A percentile compares a stretch with the other conserved stretches of the same genome.
These are phyloP conservation scores for Xylona heveae DNA, from an alignment of 495 filamentous ascomycete genomes.

Conservation along the genomic window DNA sequence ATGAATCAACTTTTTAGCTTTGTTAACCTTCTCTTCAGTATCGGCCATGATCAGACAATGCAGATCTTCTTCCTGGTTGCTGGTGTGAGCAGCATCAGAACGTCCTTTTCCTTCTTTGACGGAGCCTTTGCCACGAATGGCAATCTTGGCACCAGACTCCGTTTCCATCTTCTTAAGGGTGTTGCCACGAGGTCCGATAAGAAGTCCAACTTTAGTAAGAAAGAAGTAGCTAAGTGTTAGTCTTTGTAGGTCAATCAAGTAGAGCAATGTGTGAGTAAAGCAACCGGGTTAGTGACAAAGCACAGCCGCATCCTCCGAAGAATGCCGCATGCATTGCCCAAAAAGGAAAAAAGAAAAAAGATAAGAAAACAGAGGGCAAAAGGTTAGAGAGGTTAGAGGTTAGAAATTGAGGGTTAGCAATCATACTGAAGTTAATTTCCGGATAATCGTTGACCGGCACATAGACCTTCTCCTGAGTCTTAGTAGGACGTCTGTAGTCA, in stretches of 20 bases:
- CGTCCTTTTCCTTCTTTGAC: slow-evolving; percentile 99
- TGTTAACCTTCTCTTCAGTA: slow-evolving; percentile 95
- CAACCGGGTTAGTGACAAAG: slow-evolving; percentile 34
- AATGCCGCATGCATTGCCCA: slow-evolving; percentile 20
- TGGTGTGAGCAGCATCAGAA: slow-evolving; percentile 94
- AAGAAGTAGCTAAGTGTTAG: slow-evolving; percentile 80
- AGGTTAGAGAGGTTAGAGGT: slow-evolving; percentile 44
- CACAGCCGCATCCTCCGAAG: slow-evolving; percentile 9
- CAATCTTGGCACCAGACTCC: slow-evolving; percentile 93
- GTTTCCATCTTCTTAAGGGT: slow-evolving; percentile 98
- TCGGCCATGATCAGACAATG: slow-evolving; percentile 99
- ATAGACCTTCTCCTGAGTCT: slow-evolving; percentile 99
- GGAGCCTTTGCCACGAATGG: slow-evolving; percentile 96
- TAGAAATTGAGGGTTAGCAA: slow-evolving; percentile 80
- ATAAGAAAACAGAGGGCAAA: slow-evolving; percentile 5
- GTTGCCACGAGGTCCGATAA: slow-evolving; percentile 98
- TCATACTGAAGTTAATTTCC: slow-evolving; percentile 99
- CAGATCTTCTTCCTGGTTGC: slow-evolving; percentile 98
- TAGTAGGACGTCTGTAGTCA: slow-evolving; percentile 93
- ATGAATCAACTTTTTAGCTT: slow-evolving; percentile 91
- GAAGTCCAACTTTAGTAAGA: slow-evolving; percentile 94
- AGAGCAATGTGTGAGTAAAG: slow-evolving; percentile 14
- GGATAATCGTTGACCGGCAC: slow-evolving; percentile 99
- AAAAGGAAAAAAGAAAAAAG: slow-evolving; percentile 24
- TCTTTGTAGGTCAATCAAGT: slow-evolving; percentile 23